These are phyloP conservation scores for Fusarium verrucosum DNA, from an alignment of 2,329 filamentous ascomycete genomes.

Conservation along the genomic window DNA sequence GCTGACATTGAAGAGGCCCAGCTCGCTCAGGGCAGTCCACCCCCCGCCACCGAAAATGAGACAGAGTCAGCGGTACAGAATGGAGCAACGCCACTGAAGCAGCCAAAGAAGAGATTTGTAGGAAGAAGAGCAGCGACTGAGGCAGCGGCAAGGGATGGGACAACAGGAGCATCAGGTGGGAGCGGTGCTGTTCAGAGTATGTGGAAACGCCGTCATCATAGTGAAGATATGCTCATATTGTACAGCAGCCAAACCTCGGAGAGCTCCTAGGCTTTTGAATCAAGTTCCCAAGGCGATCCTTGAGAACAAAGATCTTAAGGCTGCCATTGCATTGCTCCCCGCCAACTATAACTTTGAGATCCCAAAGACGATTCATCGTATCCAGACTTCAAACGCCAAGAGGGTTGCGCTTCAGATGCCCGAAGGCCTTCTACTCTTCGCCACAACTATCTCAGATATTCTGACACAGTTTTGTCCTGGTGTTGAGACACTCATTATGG, in stretches of 20 bases:
- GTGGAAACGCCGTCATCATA: slow-evolving; percentile 30
- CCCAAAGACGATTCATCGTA: slow-evolving; percentile 95
- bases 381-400: slow-evolving; percentile 80
- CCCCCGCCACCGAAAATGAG: slow-evolving; percentile 28
- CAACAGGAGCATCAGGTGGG: slow-evolving; percentile 38
- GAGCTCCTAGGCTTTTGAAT: slow-evolving; percentile 83
- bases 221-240: slow-evolving; percentile 25
- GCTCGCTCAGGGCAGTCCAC: slow-evolving; percentile 46
- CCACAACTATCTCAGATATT: slow-evolving; percentile 97
- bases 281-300: slow-evolving; percentile 89
- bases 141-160: slow-evolving; percentile 59
- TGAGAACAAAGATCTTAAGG: slow-evolving; percentile 84
- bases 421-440: slow-evolving; percentile 92
- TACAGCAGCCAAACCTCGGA: slow-evolving; percentile 74
- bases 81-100: slow-evolving; percentile 62
- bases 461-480: slow-evolving; percentile 92
- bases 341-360: slow-evolving; percentile 99
- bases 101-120: slow-evolving; percentile 93
- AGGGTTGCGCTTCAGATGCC: slow-evolving; percentile 96
- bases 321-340: slow-evolving; percentile 85
- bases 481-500: slow-evolving; percentile 96
- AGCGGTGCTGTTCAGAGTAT: slow-evolving; percentile 61
- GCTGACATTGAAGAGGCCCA: slow-evolving; percentile 68
- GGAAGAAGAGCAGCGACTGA: slow-evolving; percentile 79
- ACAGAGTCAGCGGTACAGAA: slow-evolving; percentile 42